Evolutionary conservation across 306 rosid species (phyloP).

Genomic region (Citrullus mucosospermus): DNA sequence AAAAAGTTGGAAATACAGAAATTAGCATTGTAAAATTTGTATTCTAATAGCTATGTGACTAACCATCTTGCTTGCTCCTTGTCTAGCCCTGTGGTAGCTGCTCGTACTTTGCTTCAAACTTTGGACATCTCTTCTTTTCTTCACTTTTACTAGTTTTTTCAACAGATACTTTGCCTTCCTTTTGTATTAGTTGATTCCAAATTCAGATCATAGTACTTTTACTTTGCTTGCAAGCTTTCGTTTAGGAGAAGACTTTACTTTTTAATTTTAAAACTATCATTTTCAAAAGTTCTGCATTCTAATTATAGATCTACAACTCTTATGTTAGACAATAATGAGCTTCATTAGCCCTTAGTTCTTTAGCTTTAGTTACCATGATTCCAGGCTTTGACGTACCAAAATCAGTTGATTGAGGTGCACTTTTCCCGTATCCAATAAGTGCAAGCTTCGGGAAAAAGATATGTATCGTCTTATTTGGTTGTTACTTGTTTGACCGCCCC

Average conservation of each 20-base stretch:
- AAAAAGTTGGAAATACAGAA: background rate
- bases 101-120: constrained; percentile 5
- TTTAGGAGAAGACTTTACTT: constrained; percentile 44
- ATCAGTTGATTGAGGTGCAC: background rate
- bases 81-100: background rate
- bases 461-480: background rate
- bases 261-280: constrained; percentile 11
- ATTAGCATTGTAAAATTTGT: background rate
- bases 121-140: background rate
- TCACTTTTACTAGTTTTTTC: background rate
- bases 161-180: background rate
- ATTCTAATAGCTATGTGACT: background rate
- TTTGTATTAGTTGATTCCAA: background rate
- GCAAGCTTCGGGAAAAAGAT: background rate
- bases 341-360: background rate
- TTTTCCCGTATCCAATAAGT: background rate
- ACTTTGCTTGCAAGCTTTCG: constrained; percentile 32
- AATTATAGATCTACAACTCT: background rate
- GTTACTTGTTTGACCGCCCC: background rate
- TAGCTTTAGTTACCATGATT: background rate
- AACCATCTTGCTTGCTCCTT: background rate
- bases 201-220: background rate
- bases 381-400: background rate
- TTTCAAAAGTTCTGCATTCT: background rate
- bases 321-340: background rate